phyloP scores from a whole-genome alignment of 1,139 yeast genomes.

The Saccharomyces hybrid region DNA sequence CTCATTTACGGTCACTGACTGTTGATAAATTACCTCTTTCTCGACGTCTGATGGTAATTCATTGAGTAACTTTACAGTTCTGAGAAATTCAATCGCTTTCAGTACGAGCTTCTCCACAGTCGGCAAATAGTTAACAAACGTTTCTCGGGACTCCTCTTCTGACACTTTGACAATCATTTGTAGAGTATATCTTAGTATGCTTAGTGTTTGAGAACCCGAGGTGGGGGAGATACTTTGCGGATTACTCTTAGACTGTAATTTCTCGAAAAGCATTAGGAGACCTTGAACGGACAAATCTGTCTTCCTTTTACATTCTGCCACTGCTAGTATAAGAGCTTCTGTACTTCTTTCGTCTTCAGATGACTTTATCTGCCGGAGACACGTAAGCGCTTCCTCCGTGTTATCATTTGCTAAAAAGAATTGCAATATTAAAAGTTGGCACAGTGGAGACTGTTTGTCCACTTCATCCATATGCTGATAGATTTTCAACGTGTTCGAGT shows the following conservation, averaged over 20 bases:
- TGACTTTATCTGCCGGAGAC: constrained; percentile 11
- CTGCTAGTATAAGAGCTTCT: constrained; percentile 19
- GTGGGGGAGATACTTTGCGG: not conserved
- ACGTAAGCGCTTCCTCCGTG: constrained; percentile 5
- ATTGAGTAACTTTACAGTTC: constrained; percentile 6
- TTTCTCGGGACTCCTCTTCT: constrained; percentile 11
- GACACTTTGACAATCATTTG: constrained; percentile 21
- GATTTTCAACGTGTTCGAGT: constrained; percentile 8
- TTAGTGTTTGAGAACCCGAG: constrained; percentile 12
- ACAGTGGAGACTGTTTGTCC: constrained; percentile 16
- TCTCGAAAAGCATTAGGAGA: constrained; percentile 15
- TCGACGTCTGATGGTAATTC: constrained; percentile 1
- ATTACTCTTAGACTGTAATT: constrained; percentile 7
- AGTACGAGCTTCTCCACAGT: constrained; percentile 10
- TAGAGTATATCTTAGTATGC: constrained; percentile 20
- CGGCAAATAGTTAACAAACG: constrained; percentile 7
- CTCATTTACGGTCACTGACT: constrained; percentile 18
- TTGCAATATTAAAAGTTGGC: constrained; percentile 15
- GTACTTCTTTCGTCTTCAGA: constrained; percentile 12
- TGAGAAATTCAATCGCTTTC: constrained; percentile 11
- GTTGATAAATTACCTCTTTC: constrained; percentile 2
- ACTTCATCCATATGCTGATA: constrained; percentile 10
- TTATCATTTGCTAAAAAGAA: constrained; percentile 7
- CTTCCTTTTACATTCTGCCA: constrained; percentile 17
- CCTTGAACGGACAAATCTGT: constrained; percentile 14